Conservation (phyloP, 164 flowering plant genomes). For the Brasenia schreberi region DNA sequence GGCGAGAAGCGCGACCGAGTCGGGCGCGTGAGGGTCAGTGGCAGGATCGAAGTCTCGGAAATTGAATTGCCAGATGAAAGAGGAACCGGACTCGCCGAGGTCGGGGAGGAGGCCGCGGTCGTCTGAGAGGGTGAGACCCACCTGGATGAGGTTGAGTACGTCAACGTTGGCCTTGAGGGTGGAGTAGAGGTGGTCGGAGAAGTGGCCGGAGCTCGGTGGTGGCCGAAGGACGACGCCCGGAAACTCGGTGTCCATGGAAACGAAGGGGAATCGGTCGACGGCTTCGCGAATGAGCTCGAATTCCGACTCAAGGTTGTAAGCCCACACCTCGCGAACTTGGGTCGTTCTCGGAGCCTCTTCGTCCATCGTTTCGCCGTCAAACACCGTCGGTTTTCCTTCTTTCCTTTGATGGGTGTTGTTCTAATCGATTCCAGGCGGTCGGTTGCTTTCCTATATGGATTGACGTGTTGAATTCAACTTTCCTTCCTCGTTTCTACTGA, state of each 20-base stretch:
- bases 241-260: constrained; percentile 28
- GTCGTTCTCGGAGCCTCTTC: constrained; percentile 3
- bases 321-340: constrained; percentile 18
- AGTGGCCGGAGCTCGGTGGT: background rate
- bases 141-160: constrained; percentile 31
- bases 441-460: too few relatives aligned
- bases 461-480: too few relatives aligned
- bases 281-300: constrained; percentile 14
- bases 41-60: constrained; percentile 36
- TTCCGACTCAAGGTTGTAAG: constrained; percentile 15
- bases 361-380: background rate
- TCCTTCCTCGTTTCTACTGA: too few relatives aligned
- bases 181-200: constrained; percentile 16
- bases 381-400: background rate
- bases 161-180: constrained; percentile 40
- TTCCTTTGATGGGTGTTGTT: background rate
- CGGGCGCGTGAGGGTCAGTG: constrained; percentile 21
- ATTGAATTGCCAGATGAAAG: constrained; percentile 47
- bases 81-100: constrained; percentile 18
- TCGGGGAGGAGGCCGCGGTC: constrained; percentile 37
- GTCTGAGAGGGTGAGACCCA: constrained; percentile 43
- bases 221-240: constrained; percentile 21
- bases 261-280: constrained; percentile 11
- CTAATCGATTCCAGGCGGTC: too few relatives aligned
- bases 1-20: constrained; percentile 32